Percentiles rank a stretch among this genome's conserved stretches.
phyloP scores from a whole-genome alignment of 1,284 basidiomycete species.

The Sporisorium scitamineum region DNA sequence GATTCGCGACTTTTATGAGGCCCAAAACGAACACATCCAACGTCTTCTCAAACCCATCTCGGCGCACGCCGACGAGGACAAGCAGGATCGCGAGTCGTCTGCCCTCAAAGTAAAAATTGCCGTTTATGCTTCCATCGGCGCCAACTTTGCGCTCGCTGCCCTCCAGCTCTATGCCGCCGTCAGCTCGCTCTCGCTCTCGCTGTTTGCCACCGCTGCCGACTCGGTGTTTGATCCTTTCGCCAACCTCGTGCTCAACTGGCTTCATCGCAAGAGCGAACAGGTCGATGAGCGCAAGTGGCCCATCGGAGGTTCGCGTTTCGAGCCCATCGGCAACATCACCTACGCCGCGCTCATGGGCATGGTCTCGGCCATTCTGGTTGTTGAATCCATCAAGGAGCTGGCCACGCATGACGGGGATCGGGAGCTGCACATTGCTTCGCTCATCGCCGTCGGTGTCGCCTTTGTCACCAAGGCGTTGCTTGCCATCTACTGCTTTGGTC shows the following conservation, averaged over 20 bases:
- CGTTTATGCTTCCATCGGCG: constrained; percentile 80
- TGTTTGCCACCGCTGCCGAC: constrained; percentile 90
- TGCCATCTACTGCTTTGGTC: constrained; percentile 85
- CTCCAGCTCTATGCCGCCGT: constrained; percentile 80
- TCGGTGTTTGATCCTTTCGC: constrained; percentile 89
- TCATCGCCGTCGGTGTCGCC: constrained; percentile 84
- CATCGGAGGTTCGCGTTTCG: constrained; percentile 86
- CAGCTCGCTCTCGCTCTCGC: constrained; percentile 83
- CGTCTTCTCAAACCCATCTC: constrained; percentile 89
- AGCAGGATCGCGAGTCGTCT: constrained; percentile 75
- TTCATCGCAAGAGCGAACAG: constrained; percentile 80
- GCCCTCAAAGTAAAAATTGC: constrained; percentile 78
- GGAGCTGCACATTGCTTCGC: constrained; percentile 82
- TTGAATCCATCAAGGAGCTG: constrained; percentile 82
- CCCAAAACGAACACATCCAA: constrained; percentile 88
- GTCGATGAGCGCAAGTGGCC: constrained; percentile 89
- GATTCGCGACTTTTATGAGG: constrained; percentile 79
- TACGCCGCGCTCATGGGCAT: constrained; percentile 78
- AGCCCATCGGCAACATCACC: constrained; percentile 80
- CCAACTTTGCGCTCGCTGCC: constrained; percentile 76
- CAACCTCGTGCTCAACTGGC: constrained; percentile 84
- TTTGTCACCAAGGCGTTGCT: constrained; percentile 86
- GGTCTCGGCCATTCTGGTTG: constrained; percentile 85
- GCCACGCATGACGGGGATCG: constrained; percentile 76
- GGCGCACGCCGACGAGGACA: constrained; percentile 81